Base-by-base conservation (phyloP, 352 stramenopile species). In the Globisporangium nagaii region DNA sequence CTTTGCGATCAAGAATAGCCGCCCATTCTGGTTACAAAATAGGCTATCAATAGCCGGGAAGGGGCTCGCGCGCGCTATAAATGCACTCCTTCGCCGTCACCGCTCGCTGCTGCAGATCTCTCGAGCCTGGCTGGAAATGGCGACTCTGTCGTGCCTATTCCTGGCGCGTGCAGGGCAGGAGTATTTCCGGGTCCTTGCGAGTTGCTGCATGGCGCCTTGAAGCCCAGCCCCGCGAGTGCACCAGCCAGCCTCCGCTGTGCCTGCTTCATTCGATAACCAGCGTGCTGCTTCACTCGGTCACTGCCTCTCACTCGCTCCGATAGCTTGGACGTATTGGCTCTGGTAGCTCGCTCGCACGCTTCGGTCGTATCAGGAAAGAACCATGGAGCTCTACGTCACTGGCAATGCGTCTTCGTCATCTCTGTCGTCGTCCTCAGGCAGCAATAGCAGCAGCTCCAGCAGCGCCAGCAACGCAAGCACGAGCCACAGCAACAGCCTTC, bases 401-500 rank as follows among this genome's bases (percentile, higher is more conserved):
- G 41, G 30, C 15, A 40, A 28, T 25, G 39, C 12, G 2, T 55
- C 32, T 17, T 10, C 51, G 0, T 35, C 39, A 20, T 17, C 42
- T 2, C 15, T 31, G 2, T 45, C 41, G n/a, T 46, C 22, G 12
- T 36, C 48, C 37, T 41, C 19, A n/a, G n/a, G n/a, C 10, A 53
- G 44, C 34, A 27, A 22, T 15, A 51, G 17, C 30, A 52, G 22
- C 10, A 52, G 10, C 40, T 32, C 37, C 4, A 56, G 36, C 32
- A 43, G 31, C n/a, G 46, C 32, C 35, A 32, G 37, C 19, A 50
- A 30, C 28, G 25, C 22, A 24, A 58, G 30, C 11, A 27, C 41
- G 10, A 51, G 17, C 17, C 30, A 44, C 15, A 53, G 25, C 43
- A 60, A 27, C 46, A 52, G 44, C 22, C 58, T 71, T 27, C 61